Evolutionary conservation across 1,139 yeast species (phyloP).

Genomic region (Pichia sp.): DNA sequence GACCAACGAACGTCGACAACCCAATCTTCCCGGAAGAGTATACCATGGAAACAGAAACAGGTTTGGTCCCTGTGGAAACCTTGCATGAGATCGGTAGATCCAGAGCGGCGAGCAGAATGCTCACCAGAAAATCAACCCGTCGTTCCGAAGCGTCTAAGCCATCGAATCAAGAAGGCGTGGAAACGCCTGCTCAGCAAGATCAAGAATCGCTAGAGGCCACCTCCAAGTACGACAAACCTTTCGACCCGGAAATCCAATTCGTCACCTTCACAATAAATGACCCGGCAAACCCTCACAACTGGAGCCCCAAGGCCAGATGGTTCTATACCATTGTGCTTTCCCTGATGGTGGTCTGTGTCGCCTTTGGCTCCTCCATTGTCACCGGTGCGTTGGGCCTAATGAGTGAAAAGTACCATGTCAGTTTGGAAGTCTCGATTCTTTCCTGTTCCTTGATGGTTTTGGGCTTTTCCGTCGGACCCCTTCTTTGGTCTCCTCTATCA

Average conservation of each 20-base stretch:
- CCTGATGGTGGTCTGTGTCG: conserved; percentile 72
- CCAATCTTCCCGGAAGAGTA: conserved; percentile 91
- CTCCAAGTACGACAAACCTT: conserved; percentile 19
- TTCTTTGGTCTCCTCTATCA: conserved; percentile 85
- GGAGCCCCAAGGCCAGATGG: conserved; percentile 63
- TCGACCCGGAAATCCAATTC: conserved; percentile 69
- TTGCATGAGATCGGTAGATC: conserved; percentile 64
- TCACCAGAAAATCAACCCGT: conserved; percentile 30
- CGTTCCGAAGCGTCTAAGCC: conserved; percentile 5
- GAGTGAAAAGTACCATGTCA: conserved; percentile 59
- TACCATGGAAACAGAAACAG: conserved; percentile 80
- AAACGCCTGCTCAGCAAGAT: conserved; percentile 19
- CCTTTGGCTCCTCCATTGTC: conserved; percentile 84
- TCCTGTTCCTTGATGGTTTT: conserved; percentile 83
- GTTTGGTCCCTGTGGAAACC: conserved; percentile 75
- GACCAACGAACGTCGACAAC: conserved; percentile 52
- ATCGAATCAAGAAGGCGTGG: neutral
- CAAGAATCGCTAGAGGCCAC: conserved; percentile 22
- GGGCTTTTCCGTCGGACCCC: conserved; percentile 85
- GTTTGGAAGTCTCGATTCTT: conserved; percentile 72
- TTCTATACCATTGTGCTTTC: conserved; percentile 62
- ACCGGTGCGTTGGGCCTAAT: conserved; percentile 78
- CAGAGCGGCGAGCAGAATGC: conserved; percentile 30
- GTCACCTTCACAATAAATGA: conserved; percentile 75
- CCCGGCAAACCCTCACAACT: conserved; percentile 84